These are phyloP conservation scores for Geotrichum restrictum DNA, from an alignment of 1,139 yeast genomes.

Conservation along the genomic window DNA sequence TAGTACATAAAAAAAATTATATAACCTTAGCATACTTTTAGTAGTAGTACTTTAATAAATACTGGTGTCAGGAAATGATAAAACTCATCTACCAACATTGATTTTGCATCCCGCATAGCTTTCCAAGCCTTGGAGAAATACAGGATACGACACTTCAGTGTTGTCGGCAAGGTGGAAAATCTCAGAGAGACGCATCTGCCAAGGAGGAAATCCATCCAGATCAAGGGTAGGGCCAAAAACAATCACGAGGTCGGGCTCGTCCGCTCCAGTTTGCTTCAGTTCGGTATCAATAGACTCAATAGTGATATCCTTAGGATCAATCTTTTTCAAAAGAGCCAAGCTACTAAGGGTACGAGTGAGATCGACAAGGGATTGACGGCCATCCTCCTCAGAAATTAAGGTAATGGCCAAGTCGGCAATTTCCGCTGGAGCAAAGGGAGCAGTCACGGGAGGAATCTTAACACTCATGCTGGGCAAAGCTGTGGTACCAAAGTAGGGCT, in stretches of 20 bases:
- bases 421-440: background rate
- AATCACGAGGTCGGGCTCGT: conserved; percentile 84
- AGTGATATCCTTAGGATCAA: conserved; percentile 65
- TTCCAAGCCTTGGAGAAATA: conserved; percentile 78
- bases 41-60: background rate
- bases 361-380: conserved; percentile 85
- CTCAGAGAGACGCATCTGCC: conserved; percentile 91
- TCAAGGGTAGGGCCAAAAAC: conserved; percentile 80
- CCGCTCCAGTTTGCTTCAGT: conserved; percentile 69
- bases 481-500: conserved; percentile 69
- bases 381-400: conserved; percentile 72
- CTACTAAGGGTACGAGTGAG: conserved; percentile 83
- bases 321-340: conserved; percentile 58
- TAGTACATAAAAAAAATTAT: background rate
- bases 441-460: conserved; percentile 13
- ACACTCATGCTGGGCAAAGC: conserved; percentile 50
- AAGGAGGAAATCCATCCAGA: conserved; percentile 93
- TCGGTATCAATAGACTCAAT: conserved; percentile 73
- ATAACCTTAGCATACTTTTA: background rate
- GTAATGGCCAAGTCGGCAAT: conserved; percentile 55
- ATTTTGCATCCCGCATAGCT: conserved; percentile 76
- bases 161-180: conserved; percentile 89
- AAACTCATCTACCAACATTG: conserved; percentile 67
- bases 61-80: background rate
- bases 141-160: conserved; percentile 78